Conservation (phyloP, 2,329 filamentous ascomycete genomes). For the Biscogniauxia marginata region DNA sequence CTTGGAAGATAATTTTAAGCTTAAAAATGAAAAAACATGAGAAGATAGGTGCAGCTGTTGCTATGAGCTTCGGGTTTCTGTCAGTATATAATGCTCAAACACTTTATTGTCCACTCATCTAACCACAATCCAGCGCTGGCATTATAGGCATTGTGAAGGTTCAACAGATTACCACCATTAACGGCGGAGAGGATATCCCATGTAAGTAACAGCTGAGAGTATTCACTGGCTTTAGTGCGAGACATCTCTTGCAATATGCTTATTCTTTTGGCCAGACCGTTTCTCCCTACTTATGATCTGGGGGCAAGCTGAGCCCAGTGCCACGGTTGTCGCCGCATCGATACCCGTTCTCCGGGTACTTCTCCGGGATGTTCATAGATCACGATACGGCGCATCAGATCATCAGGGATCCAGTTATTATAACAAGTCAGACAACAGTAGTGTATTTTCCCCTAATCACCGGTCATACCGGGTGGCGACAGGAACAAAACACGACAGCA, state of each 20-base stretch:
- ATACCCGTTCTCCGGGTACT: conserved; percentile 35
- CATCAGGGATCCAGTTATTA: not conserved
- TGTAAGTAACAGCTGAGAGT: conserved; percentile 7
- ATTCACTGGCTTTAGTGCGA: conserved; percentile 15
- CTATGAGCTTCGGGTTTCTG: conserved; percentile 31
- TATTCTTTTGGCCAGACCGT: not conserved
- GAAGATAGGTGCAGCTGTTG: conserved; percentile 30
- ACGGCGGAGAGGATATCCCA: not conserved
- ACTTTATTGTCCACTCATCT: not conserved
- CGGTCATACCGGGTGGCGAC: not conserved
- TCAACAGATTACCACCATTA: not conserved
- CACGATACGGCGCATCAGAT: not conserved
- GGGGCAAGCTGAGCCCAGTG: conserved; percentile 27
- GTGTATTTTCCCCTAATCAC: not conserved
- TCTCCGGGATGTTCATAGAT: conserved; percentile 21
- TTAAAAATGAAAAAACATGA: conserved; percentile 31
- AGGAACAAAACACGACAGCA: not conserved
- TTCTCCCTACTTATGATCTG: conserved; percentile 20
- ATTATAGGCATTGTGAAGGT: conserved; percentile 24
- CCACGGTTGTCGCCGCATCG: conserved; percentile 31
- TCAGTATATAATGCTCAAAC: conserved; percentile 12
- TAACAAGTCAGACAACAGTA: not conserved
- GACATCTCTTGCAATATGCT: conserved; percentile 24
- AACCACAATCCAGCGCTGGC: conserved; percentile 17
- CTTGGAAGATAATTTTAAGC: conserved; percentile 31